These are phyloP conservation scores for Telopea speciosissima DNA, from an alignment of 177 flowering plant species.

Conservation along the genomic window DNA sequence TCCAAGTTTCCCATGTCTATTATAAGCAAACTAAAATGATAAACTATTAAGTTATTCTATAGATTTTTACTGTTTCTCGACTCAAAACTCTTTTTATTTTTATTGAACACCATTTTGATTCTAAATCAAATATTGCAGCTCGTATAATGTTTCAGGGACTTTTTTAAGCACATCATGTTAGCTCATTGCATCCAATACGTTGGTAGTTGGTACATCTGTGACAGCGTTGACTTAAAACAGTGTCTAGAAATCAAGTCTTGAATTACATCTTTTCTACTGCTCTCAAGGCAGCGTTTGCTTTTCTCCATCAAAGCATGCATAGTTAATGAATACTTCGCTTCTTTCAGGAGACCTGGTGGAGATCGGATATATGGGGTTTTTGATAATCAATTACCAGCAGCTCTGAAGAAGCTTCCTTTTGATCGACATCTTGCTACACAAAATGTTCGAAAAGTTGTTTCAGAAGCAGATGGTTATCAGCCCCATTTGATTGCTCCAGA, in stretches of 20 bases:
- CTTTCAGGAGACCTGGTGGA: constrained; percentile 89
- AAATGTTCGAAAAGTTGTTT: constrained; percentile 86
- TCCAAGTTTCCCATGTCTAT: too few relatives aligned
- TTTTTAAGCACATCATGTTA: too few relatives aligned
- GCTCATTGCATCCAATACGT: too few relatives aligned
- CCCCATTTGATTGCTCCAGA: constrained; percentile 99
- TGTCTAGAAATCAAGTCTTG: not conserved
- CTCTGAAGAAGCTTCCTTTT: constrained; percentile 91
- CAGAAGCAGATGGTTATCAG: constrained; percentile 99
- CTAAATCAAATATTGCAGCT: too few relatives aligned
- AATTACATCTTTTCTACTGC: not conserved
- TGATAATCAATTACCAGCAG: constrained; percentile 98
- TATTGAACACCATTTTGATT: too few relatives aligned
- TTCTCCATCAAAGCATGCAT: not conserved
- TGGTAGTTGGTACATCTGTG: too few relatives aligned
- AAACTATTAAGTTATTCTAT: too few relatives aligned
- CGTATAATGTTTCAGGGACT: too few relatives aligned
- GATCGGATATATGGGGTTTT: constrained; percentile 91
- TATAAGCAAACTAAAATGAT: too few relatives aligned
- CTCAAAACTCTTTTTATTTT: too few relatives aligned
- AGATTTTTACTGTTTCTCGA: too few relatives aligned
- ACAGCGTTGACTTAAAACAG: too few relatives aligned
- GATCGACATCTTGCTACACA: constrained; percentile 90
- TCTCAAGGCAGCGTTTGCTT: not conserved
- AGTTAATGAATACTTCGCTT: constrained; percentile 6